Evolutionary conservation across 202 grass and related monocot genomes (phyloP).

Genomic region (Digitaria exilis): DNA sequence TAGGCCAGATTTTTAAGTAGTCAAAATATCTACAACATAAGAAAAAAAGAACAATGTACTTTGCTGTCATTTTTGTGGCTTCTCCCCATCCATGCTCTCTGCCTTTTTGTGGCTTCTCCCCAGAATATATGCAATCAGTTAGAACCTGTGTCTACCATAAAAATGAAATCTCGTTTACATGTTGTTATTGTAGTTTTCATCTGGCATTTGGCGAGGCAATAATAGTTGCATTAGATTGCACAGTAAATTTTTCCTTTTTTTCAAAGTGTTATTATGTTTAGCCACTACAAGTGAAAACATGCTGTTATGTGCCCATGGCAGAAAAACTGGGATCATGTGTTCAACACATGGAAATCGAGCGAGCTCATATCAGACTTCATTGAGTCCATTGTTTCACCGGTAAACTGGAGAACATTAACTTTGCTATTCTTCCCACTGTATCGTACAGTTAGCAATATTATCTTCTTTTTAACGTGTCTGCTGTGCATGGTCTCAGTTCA

Average conservation of each 20-base stretch:
- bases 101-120: neutral
- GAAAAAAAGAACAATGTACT: too few species aligned
- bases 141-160: neutral
- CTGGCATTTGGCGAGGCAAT: neutral
- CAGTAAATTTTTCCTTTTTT: neutral
- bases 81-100: neutral
- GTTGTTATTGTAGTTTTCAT: constrained; percentile 7
- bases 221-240: neutral
- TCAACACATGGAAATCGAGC: constrained; percentile 71
- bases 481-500: constrained; percentile 53
- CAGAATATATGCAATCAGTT: neutral
- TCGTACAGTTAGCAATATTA: neutral
- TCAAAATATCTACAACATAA: too few species aligned
- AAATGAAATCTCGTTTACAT: constrained; percentile 10
- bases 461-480: neutral
- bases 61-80: too few species aligned
- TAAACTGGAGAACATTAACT: constrained; percentile 1
- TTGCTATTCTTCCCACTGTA: neutral
- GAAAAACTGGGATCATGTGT: constrained; percentile 80
- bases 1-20: too few species aligned
- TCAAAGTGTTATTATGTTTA: neutral
- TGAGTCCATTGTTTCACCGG: constrained; percentile 51
- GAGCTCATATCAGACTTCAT: constrained; percentile 67
- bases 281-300: neutral
- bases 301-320: constrained; percentile 18